Evolutionary conservation across 2,329 filamentous ascomycete species (phyloP).

Genomic region (Colletotrichum tropicicola): DNA sequence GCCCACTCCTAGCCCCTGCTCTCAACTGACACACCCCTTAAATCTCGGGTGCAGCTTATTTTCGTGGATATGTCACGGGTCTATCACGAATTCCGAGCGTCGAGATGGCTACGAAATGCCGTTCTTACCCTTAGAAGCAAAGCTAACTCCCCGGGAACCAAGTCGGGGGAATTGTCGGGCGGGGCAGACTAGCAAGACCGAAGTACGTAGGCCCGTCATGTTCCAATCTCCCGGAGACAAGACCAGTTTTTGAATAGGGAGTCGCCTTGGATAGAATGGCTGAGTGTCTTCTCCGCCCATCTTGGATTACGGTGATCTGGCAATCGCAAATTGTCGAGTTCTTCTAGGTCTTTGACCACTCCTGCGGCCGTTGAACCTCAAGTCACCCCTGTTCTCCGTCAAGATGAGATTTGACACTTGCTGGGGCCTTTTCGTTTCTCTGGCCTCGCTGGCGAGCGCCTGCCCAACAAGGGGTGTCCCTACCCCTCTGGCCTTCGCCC

Average conservation of each 20-base stretch:
- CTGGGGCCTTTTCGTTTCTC: background rate
- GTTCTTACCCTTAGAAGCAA: background rate
- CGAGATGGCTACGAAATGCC: background rate
- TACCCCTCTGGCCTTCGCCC: background rate
- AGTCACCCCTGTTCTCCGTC: background rate
- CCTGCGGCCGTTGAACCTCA: background rate
- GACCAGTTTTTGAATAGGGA: background rate
- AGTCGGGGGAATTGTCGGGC: background rate
- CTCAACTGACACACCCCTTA: conserved; percentile 12
- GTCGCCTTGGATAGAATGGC: too few relatives aligned
- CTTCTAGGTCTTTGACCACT: background rate
- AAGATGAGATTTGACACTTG: background rate
- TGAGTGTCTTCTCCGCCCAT: background rate
- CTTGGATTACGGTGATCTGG: background rate
- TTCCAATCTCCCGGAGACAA: background rate
- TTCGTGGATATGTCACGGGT: background rate
- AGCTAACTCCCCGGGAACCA: background rate
- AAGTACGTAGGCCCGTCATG: background rate
- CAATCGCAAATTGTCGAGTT: background rate
- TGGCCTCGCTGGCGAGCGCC: background rate
- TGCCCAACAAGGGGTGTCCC: background rate
- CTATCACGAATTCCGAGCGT: background rate
- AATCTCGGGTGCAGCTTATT: background rate
- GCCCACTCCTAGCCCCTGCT: background rate
- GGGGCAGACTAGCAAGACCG: background rate